Base-by-base conservation (phyloP, 2,329 filamentous ascomycete genomes). In the Metarhizium brunneum region DNA sequence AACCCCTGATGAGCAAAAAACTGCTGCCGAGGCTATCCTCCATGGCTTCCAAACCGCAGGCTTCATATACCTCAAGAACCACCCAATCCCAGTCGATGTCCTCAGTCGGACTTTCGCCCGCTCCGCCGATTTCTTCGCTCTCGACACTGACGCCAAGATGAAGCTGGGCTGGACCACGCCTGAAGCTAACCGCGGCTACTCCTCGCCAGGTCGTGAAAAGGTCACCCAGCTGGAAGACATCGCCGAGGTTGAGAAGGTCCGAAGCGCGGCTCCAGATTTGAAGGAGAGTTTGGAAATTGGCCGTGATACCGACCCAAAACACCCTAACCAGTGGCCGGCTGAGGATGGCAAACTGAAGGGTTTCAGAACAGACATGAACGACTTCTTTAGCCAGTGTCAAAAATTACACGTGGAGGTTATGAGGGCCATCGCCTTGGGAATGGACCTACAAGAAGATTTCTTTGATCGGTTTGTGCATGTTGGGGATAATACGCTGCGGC, bases 61-160 rank as follows among this genome's bases (percentile, higher is more conserved):
- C 56, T 96, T 96, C 76, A 82, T 96, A 66, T 96, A 96, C 71
- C 82, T 95, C 43, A 85, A 85, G 63, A 88, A 92, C 69, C 85
- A 92, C 61, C 82, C 87, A 45, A 86, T 96, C 58, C 71, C 84
- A 0, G 64, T 80, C 3, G 72, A 79, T 8, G 77, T 79, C 10
- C 73, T 90, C 13, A 69, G 79, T 57, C 70, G 78, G 56, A 79
- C 86, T 57, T 95, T 94, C 68, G 68, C 75, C 59, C 77, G 79
- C 56, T 91, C 87, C 5, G 83, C 85, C 52, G 73, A 76, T 59
- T 92, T 92, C 76, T 94, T 94, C 70, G 69, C 72, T 14, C 82
- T 87, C 54, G 75, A 84, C 2, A 67, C 75, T 50, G 74, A 76
- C 8, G 75, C 83, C 60, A 94, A 92, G 70, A 76, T 86, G 63